Evolutionary conservation across 176 grass and related monocot species (phyloP).

Genomic region (Musa acuminata): DNA sequence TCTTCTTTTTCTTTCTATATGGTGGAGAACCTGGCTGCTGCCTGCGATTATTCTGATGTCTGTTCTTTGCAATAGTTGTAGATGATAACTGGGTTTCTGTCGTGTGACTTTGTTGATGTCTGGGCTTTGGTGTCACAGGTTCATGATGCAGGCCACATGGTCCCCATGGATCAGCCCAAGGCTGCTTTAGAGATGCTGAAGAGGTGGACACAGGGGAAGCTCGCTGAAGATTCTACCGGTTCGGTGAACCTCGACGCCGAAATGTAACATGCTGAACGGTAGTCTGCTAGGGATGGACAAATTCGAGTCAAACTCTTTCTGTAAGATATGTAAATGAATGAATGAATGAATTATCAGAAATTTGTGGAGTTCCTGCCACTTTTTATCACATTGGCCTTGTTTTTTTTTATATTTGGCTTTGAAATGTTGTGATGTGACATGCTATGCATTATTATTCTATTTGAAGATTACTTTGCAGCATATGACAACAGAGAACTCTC

Average conservation of each 20-base stretch:
- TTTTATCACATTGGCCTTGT: no score
- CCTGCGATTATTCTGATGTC: neutral
- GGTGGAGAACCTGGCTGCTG: neutral
- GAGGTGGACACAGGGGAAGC: constrained; percentile 59
- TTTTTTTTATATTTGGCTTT: no score
- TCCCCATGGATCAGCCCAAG: constrained; percentile 94
- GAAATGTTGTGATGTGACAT: no score
- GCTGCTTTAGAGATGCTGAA: constrained; percentile 83
- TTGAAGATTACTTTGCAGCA: no score
- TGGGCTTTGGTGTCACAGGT: constrained; percentile 31
- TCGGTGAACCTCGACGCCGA: constrained; percentile 27
- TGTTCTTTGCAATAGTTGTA: neutral
- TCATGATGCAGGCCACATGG: constrained; percentile 86
- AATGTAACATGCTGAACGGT: constrained; percentile 22
- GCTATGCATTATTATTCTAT: no score
- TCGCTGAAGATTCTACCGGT: constrained; percentile 12
- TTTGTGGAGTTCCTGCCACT: no score
- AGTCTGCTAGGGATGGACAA: neutral
- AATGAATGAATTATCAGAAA: no score
- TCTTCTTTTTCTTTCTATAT: neutral
- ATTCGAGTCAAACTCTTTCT: neutral
- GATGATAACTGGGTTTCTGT: neutral
- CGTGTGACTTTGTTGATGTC: neutral
- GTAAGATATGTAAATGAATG: neutral
- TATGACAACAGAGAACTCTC: no score